These are phyloP conservation scores for Daedaleopsis sinensis DNA, from an alignment of 768 basidiomycete genomes.

Conservation along the genomic window DNA sequence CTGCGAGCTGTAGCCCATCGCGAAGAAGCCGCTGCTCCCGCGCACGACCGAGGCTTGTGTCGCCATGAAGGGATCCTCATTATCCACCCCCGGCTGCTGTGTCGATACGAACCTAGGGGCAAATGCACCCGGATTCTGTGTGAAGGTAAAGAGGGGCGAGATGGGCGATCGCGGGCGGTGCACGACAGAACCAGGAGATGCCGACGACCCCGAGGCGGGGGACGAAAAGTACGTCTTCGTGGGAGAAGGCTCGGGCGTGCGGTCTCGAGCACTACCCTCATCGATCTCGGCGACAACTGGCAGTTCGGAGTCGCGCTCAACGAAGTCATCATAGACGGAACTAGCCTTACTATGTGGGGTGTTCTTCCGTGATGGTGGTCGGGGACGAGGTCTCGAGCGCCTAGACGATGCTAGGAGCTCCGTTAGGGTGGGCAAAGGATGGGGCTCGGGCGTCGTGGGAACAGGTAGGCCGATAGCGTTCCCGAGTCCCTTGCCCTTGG, in stretches of 20 bases:
- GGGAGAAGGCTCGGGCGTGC: constrained; percentile 29
- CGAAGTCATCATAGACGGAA: constrained; percentile 1
- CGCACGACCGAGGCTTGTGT: constrained; percentile 17
- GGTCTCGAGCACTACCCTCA: constrained; percentile 4
- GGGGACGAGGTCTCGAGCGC: constrained; percentile 35
- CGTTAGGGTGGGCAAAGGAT: constrained; percentile 42
- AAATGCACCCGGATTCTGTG: constrained; percentile 30
- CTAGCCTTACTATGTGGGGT: constrained; percentile 14
- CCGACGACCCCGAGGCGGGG: constrained; percentile 35
- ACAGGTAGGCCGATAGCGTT: constrained; percentile 30
- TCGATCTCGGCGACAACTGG: constrained; percentile 9
- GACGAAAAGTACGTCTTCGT: constrained; percentile 42
- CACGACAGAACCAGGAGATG: constrained; percentile 27
- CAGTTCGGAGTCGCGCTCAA: constrained; percentile 13
- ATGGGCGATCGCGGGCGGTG: constrained; percentile 39
- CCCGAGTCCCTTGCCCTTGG: constrained; percentile 24
- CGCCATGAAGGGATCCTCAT: constrained; percentile 15
- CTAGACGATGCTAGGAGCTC: constrained; percentile 50
- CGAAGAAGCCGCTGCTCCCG: constrained; percentile 34
- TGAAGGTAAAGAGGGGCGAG: constrained; percentile 42
- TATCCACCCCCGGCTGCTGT: constrained; percentile 6
- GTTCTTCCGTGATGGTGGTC: constrained; percentile 32
- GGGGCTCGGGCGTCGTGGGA: constrained; percentile 30
- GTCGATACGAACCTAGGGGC: constrained; percentile 10
- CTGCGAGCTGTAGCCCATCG: constrained; percentile 57